Evolutionary conservation across 1,284 basidiomycete species (phyloP).

Genomic region (Xerocomus cyaneibrunnescens): DNA sequence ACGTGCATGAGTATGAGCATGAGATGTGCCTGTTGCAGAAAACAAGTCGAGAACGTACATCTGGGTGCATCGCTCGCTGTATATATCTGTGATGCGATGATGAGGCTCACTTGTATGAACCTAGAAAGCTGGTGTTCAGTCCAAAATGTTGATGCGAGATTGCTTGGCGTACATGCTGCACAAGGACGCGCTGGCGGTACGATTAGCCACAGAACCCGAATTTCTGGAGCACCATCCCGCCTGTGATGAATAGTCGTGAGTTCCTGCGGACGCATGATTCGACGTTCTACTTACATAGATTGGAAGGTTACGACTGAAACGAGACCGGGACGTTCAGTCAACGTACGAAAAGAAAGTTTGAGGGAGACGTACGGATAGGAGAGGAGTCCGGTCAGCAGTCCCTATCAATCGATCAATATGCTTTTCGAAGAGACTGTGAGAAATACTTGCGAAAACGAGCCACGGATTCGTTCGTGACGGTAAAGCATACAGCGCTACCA

Average conservation of each 20-base stretch:
- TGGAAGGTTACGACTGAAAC: slow-evolving; percentile 33
- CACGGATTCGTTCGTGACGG: slow-evolving; percentile 13
- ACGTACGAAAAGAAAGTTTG: slow-evolving; percentile 4
- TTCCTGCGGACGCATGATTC: neutral
- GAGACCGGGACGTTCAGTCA: neutral
- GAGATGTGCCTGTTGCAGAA: neutral
- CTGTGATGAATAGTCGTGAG: slow-evolving; percentile 25
- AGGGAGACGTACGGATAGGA: slow-evolving; percentile 10
- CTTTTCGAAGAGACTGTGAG: neutral
- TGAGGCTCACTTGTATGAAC: slow-evolving; percentile 47
- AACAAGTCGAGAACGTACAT: slow-evolving; percentile 33
- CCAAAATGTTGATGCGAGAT: neutral
- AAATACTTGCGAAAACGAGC: slow-evolving; percentile 12
- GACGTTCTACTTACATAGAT: slow-evolving; percentile 30
- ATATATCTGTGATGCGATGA: slow-evolving; percentile 50
- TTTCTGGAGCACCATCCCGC: slow-evolving; percentile 58
- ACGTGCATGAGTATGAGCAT: too few species aligned
- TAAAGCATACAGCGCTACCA: slow-evolving; percentile 15
- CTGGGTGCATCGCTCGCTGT: slow-evolving; percentile 46
- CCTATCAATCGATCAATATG: slow-evolving; percentile 6
- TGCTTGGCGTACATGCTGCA: slow-evolving; percentile 47
- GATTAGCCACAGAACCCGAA: slow-evolving; percentile 52
- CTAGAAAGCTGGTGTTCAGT: slow-evolving; percentile 1
- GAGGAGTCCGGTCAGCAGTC: slow-evolving; percentile 15
- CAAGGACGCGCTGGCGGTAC: slow-evolving; percentile 53